Conservation (phyloP, 2,329 filamentous ascomycete species). For the Talaromyces sp. region DNA sequence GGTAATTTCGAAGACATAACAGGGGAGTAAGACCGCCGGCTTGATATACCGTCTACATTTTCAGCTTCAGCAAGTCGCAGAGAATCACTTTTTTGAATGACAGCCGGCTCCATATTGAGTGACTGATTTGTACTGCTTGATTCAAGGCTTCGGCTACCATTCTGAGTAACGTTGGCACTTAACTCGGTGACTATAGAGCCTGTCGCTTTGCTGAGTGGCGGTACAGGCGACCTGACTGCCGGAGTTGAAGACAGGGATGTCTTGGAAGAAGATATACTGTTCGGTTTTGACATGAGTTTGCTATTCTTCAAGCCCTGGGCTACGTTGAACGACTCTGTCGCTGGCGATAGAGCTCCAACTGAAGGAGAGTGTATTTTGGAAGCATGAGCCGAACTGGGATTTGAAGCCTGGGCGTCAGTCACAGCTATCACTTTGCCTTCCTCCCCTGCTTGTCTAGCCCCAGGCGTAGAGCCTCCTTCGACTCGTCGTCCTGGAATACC, state of each 20-base stretch:
- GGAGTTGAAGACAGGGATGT: slow-evolving; percentile 29
- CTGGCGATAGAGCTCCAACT: slow-evolving; percentile 25
- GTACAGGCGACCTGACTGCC: slow-evolving; percentile 34
- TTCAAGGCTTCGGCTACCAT: slow-evolving; percentile 24
- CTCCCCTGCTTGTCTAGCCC: neutral
- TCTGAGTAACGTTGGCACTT: slow-evolving; percentile 35
- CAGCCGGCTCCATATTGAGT: slow-evolving; percentile 27
- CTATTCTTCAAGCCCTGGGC: slow-evolving; percentile 27
- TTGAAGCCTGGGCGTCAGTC: slow-evolving; percentile 23
- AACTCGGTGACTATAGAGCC: slow-evolving; percentile 45
- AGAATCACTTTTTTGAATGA: slow-evolving; percentile 29
- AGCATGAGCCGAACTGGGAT: slow-evolving; percentile 30
- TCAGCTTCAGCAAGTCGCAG: slow-evolving; percentile 27
- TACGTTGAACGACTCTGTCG: slow-evolving; percentile 25
- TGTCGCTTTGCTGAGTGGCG: slow-evolving; percentile 37
- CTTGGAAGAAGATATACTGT: slow-evolving; percentile 40
- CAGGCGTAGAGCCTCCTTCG: slow-evolving; percentile 22
- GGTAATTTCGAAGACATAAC: slow-evolving; percentile 28
- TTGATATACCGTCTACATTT: slow-evolving; percentile 27
- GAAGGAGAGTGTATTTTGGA: slow-evolving; percentile 37
- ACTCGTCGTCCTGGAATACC: slow-evolving; percentile 28
- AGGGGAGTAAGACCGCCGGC: slow-evolving; percentile 30
- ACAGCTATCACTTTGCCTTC: slow-evolving; percentile 15
- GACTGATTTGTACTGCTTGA: slow-evolving; percentile 29
- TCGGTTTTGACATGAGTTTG: slow-evolving; percentile 38